Conservation (phyloP, 352 stramenopile species). For the Globisporangium canariense region DNA sequence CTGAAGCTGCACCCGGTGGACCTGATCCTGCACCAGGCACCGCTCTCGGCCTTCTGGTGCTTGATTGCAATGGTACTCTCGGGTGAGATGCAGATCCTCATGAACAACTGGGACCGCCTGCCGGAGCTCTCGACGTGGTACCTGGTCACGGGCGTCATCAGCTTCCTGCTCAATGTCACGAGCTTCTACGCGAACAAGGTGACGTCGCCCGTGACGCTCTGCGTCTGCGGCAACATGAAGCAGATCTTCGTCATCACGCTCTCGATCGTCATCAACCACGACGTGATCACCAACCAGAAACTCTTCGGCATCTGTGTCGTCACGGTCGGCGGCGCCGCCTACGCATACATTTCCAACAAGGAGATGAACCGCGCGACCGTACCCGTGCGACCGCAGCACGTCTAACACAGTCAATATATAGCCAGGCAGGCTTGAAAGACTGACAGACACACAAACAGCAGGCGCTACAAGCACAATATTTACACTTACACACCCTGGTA, state of each 20-base stretch:
- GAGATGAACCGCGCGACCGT: slow-evolving; percentile 62
- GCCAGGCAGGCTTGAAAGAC: neutral
- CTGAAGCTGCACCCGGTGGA: slow-evolving; percentile 93
- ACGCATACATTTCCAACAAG: slow-evolving; percentile 75
- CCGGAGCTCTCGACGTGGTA: slow-evolving; percentile 64
- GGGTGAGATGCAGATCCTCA: slow-evolving; percentile 63
- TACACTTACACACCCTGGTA: neutral
- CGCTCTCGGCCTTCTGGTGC: slow-evolving; percentile 90
- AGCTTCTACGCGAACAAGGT: slow-evolving; percentile 95
- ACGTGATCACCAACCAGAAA: slow-evolving; percentile 67
- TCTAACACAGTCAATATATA: neutral
- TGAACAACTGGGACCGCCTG: slow-evolving; percentile 61
- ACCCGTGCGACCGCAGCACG: slow-evolving; percentile 25
- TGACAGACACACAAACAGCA: neutral
- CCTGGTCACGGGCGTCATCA: slow-evolving; percentile 85
- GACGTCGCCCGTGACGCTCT: slow-evolving; percentile 92
- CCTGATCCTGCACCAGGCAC: slow-evolving; percentile 91
- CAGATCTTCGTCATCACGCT: slow-evolving; percentile 87
- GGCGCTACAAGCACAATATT: neutral
- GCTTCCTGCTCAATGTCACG: slow-evolving; percentile 93
- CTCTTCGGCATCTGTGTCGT: slow-evolving; percentile 68
- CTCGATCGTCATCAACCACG: slow-evolving; percentile 77
- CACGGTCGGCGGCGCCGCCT: slow-evolving; percentile 55
- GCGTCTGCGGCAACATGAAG: slow-evolving; percentile 94
- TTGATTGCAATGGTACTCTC: slow-evolving; percentile 77